Conservation (phyloP, 305 asterid species). For the Fraxinus velutina region DNA sequence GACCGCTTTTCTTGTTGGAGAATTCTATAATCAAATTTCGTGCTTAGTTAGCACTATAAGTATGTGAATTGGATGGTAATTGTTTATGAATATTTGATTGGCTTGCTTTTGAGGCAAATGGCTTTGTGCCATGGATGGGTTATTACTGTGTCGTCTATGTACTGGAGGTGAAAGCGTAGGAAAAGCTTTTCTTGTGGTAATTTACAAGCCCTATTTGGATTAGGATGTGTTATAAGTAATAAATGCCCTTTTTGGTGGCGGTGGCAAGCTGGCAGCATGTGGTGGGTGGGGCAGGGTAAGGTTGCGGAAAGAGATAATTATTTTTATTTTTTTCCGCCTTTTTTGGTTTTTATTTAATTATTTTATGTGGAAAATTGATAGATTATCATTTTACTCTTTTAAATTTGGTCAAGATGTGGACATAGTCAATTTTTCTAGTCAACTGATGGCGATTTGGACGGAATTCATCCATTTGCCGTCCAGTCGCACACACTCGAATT, state of each 20-base stretch:
- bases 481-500: background rate
- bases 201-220: background rate
- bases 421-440: background rate
- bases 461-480: background rate
- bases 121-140: slow-evolving; percentile 52
- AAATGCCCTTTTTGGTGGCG: background rate
- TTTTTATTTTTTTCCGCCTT: background rate
- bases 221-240: background rate
- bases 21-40: background rate
- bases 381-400: background rate
- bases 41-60: background rate
- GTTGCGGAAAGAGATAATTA: background rate
- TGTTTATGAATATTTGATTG: slow-evolving; percentile 17
- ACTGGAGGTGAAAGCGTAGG: slow-evolving; percentile 27
- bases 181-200: background rate
- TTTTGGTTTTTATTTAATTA: background rate
- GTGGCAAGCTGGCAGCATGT: background rate
- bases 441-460: background rate
- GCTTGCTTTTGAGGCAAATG: slow-evolving; percentile 52
- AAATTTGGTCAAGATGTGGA: background rate
- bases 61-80: background rate
- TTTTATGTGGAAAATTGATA: background rate
- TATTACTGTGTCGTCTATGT: slow-evolving; percentile 25
- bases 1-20: background rate
- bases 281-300: background rate